Evolutionary conservation across 1,139 yeast species (phyloP), one percentile per base, ranked within the genome.

Genomic region (Yamadazyma diddensiae): DNA sequence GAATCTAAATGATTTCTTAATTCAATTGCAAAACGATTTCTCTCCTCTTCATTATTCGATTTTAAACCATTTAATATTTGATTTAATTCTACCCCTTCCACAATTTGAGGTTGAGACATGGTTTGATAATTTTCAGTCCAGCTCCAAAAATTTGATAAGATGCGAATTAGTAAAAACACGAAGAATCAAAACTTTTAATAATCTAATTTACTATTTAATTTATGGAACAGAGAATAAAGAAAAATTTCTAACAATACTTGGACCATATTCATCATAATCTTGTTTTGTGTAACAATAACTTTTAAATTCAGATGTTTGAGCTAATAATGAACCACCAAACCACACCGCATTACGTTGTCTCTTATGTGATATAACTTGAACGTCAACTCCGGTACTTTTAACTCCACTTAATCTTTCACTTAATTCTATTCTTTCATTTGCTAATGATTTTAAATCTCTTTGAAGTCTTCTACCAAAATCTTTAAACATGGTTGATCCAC

Each of bases 401-500:
- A 90, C 84, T 19, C 87, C 87, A 49, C 92, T 81, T 41, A 80
- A 65, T 48, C 70, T 67, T 62, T 92, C 98, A 55, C 92, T 82
- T 41, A 75, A 70, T 37, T 80, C 80, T 43, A 92, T 87, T 62
- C 99, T 81, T 46, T 85, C 92, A 53, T 86, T 90, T 18, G 88
- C 97, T 46, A 94, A 70, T 6, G 76, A 59, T 63, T 88, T 87
- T 56, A 94, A 72, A 59, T 94, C 99, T 62, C 97, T 82, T 64
- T 94, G 98, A 48, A 94, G 72, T 63, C 99, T 80, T 65, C 97
- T 83, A 34, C 97, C 97, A 54, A 92, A 94, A 60, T 92, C 97
- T 56, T 88, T 88, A 61, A 94, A 94, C 98, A 92, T 92, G 16
- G 99, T 92, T 2, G 97, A 88, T 31, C 99, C 99, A 49, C 98